Evolutionary conservation across 1,139 yeast species (phyloP).

Genomic region (Taphrina populina): DNA sequence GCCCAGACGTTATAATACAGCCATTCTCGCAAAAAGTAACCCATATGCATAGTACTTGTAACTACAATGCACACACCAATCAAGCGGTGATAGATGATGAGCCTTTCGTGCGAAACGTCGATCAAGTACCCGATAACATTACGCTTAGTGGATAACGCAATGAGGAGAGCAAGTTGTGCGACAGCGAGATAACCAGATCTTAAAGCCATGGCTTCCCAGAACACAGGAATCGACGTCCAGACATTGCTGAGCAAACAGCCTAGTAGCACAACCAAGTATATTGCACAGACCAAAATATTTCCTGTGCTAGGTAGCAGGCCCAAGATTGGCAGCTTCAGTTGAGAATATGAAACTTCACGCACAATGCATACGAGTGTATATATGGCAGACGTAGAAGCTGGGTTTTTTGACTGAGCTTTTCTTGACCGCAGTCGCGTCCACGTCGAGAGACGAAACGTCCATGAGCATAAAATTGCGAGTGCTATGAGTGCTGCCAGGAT

Average conservation of each 20-base stretch:
- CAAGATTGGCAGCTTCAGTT: neutral
- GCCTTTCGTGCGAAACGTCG: conserved; percentile 37
- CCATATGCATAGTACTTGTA: conserved; percentile 40
- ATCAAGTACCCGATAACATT: conserved; percentile 37
- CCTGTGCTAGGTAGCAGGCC: conserved; percentile 14
- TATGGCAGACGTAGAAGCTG: neutral
- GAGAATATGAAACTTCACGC: conserved; percentile 18
- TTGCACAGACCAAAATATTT: neutral
- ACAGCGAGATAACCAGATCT: conserved; percentile 40
- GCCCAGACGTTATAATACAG: conserved; percentile 35
- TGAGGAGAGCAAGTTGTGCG: conserved; percentile 40
- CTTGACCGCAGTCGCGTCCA: neutral
- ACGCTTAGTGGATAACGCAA: conserved; percentile 37
- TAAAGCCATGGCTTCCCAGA: conserved; percentile 29
- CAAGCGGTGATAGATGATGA: conserved; percentile 40
- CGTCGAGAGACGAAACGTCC: neutral
- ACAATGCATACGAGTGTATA: conserved; percentile 5
- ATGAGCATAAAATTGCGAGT: neutral
- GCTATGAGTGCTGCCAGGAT: conserved; percentile 1
- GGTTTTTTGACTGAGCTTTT: neutral
- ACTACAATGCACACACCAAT: conserved; percentile 39
- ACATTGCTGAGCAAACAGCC: conserved; percentile 7
- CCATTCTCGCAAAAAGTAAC: conserved; percentile 38
- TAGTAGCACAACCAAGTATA: conserved; percentile 3
- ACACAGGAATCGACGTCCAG: conserved; percentile 1